A percentile compares a stretch with the other conserved stretches of the same genome.
phyloP scores from a whole-genome alignment of 768 basidiomycete genomes.

The Phylloporus sp. region DNA sequence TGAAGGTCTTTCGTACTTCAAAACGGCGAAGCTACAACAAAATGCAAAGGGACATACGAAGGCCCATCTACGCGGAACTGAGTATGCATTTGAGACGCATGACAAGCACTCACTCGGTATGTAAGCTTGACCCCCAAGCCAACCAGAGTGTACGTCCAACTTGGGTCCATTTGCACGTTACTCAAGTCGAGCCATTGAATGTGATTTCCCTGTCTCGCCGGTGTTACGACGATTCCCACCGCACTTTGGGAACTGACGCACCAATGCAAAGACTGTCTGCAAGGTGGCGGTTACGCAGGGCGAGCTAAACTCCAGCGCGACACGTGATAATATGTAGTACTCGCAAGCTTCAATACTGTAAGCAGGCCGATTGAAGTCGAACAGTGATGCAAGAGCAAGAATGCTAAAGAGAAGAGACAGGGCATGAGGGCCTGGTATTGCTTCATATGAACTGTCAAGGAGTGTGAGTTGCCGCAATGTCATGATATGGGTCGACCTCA shows the following conservation, averaged over 20 bases:
- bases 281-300: conserved; percentile 46
- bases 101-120: conserved; percentile 45
- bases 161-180: conserved; percentile 45
- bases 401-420: conserved; percentile 61
- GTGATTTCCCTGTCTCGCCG: conserved; percentile 34
- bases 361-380: conserved; percentile 46
- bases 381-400: conserved; percentile 61
- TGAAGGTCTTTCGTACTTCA: conserved; percentile 45
- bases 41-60: conserved; percentile 37
- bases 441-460: conserved; percentile 35
- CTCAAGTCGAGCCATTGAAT: conserved; percentile 50
- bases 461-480: not conserved
- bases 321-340: conserved; percentile 56
- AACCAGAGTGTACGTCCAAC: conserved; percentile 51
- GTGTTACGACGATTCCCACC: conserved; percentile 6
- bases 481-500: conserved; percentile 24
- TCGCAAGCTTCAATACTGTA: conserved; percentile 53
- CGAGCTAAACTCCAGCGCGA: conserved; percentile 46
- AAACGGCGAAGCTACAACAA: not conserved
- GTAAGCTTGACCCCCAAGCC: conserved; percentile 56
- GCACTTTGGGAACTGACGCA: conserved; percentile 28
- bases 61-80: conserved; percentile 40
- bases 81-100: not conserved
- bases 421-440: conserved; percentile 42
- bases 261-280: conserved; percentile 50